Evolutionary conservation across 2,329 filamentous ascomycete species (phyloP), one percentile per base, ranked within the genome.

Genomic region (Penicillium polonicum): DNA sequence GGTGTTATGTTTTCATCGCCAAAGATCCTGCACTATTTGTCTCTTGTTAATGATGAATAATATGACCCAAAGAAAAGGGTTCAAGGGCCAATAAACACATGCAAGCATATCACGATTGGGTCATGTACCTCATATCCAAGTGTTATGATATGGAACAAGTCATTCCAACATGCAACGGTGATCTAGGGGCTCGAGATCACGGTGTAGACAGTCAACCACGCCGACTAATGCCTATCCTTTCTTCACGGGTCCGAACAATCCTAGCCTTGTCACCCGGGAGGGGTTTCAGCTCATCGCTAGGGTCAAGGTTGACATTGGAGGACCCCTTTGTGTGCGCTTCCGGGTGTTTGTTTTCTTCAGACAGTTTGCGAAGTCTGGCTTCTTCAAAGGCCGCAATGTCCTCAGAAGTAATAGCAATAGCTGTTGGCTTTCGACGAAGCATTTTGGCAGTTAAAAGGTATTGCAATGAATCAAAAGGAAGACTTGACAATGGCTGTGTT

Each of bases 351-450:
- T 68, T 70, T 61, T 73, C 60, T 48, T 66, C 63, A 29, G 60
- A 57, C 36, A 68, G 55, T 56, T 69, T 72, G 59, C 69, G 73
- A 15, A 72, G 61, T 50, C 72, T 73, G 19, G 68, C 57, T 60
- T 81, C 76, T 68, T 80, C 78, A 57, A 80, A 80, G n/a, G 74
- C 65, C 17, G 73, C 67, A 27, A 82, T 68, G 60, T 82, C 79
- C 69, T 81, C 79, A 4, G 74, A 70, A 0, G 79, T 80, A 23
- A 82, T 72, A 43, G 78, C 76, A 44, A 82, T 77, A n/a, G 78
- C 76, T 23, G 79, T 82, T 29, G 79, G 79, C 61, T 80, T 79
- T 59, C 79, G 78, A 60, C 79, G 79, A 57, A 82, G 77, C 79
- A 82, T 81, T 12, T 46, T 72, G 49, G 17, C 9, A 8, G 41